Evolutionary conservation across 352 stramenopile species (phyloP).

Genomic region (Phytophthora sp.): DNA sequence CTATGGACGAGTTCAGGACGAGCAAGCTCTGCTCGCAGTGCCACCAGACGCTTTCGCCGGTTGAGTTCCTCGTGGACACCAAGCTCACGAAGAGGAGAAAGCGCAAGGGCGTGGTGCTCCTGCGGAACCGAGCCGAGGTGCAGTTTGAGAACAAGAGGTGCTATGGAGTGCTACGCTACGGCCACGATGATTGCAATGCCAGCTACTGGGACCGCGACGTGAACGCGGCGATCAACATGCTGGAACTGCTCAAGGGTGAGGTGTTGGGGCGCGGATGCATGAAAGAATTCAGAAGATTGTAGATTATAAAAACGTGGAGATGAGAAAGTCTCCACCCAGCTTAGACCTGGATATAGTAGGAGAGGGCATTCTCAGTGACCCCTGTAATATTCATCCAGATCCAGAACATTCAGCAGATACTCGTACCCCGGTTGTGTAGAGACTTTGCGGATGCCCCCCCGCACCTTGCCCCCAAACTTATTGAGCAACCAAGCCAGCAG

Average conservation of each 20-base stretch:
- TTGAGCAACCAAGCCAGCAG: too few relatives aligned
- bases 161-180: slow-evolving; percentile 11
- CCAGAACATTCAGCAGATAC: too few relatives aligned
- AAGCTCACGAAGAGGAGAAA: slow-evolving; percentile 16
- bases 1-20: slow-evolving; percentile 2
- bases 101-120: slow-evolving; percentile 8
- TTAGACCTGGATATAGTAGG: slow-evolving; percentile 13
- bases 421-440: too few relatives aligned
- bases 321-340: slow-evolving; percentile 23
- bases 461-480: too few relatives aligned
- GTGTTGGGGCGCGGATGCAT: neutral
- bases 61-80: slow-evolving; percentile 10
- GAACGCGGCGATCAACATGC: slow-evolving; percentile 31
- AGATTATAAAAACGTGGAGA: slow-evolving; percentile 7
- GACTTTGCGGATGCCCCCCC: too few relatives aligned
- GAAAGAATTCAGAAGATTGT: neutral
- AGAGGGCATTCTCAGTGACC: too few relatives aligned
- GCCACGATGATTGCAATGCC: slow-evolving; percentile 10
- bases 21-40: slow-evolving; percentile 5
- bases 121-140: slow-evolving; percentile 4
- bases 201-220: slow-evolving; percentile 23
- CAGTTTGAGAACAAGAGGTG: slow-evolving; percentile 16
- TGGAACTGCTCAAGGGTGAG: slow-evolving; percentile 20
- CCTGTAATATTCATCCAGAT: too few relatives aligned
- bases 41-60: slow-evolving; percentile 19